Conservation (phyloP, 2,329 filamentous ascomycete species). For the Exophiala sp. region DNA sequence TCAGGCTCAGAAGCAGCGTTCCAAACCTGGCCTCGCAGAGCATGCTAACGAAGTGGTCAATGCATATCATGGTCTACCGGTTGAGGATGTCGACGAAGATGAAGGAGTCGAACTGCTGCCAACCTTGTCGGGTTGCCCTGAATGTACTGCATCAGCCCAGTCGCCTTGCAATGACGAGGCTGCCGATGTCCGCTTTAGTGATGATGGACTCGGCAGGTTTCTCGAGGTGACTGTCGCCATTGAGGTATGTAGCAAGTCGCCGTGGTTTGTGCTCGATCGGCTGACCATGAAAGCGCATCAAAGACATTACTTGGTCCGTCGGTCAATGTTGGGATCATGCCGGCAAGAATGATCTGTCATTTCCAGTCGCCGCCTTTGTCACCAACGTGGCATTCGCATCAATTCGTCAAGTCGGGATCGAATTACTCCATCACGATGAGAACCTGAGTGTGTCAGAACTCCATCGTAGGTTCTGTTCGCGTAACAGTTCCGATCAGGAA, state of each 20-base stretch:
- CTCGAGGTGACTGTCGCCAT: conserved; percentile 24
- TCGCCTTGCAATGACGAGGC: conserved; percentile 1
- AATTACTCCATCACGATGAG: conserved; percentile 22
- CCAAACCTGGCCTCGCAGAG: neutral
- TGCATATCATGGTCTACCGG: conserved; percentile 17
- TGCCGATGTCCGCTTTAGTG: conserved; percentile 17
- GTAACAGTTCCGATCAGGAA: neutral
- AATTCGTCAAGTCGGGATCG: conserved; percentile 22
- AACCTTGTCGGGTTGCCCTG: conserved; percentile 10
- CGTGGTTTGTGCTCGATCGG: neutral
- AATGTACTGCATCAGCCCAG: conserved; percentile 4
- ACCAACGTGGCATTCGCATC: conserved; percentile 28
- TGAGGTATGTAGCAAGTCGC: conserved; percentile 21
- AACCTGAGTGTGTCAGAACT: conserved; percentile 17
- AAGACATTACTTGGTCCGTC: conserved; percentile 16
- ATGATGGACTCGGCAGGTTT: conserved; percentile 27
- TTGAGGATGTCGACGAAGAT: conserved; percentile 14
- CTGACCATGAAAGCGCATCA: conserved; percentile 16
- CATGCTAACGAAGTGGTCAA: conserved; percentile 11
- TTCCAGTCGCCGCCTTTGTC: conserved; percentile 27
- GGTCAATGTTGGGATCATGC: conserved; percentile 27
- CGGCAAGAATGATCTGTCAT: conserved; percentile 20
- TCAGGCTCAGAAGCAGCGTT: conserved; percentile 2
- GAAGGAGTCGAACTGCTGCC: neutral
- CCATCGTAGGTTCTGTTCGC: conserved; percentile 11